phyloP scores from a whole-genome alignment of 352 stramenopile species.

The Globisporangium sylvaticum region DNA sequence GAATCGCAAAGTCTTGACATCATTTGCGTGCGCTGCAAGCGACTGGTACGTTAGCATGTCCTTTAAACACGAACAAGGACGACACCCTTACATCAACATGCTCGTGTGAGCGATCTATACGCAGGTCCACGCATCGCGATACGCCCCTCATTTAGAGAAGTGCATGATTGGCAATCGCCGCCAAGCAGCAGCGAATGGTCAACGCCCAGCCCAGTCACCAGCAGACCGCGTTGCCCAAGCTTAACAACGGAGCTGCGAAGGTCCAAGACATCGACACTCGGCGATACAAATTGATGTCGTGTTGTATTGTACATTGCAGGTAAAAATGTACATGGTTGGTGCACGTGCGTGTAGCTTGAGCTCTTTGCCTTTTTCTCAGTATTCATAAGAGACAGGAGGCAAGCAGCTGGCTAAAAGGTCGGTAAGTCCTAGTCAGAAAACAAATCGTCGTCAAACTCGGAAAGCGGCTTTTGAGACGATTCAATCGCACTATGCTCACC shows the following conservation, averaged over 20 bases:
- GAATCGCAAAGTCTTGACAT: conserved; percentile 59
- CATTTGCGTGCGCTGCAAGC: conserved; percentile 58
- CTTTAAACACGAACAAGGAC: too few species aligned
- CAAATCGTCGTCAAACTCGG: conserved; percentile 54
- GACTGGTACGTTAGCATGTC: too few species aligned
- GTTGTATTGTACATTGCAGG: conserved; percentile 3
- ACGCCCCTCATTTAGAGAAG: conserved; percentile 71
- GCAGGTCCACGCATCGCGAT: conserved; percentile 66
- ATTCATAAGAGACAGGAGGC: not conserved
- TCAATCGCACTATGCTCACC: conserved; percentile 17
- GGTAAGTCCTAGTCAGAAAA: conserved; percentile 52
- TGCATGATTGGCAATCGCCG: conserved; percentile 57
- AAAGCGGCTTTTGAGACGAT: conserved; percentile 27
- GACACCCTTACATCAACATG: too few species aligned
- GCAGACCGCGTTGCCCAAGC: not conserved
- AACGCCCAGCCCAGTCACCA: conserved; percentile 2
- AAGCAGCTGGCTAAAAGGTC: conserved; percentile 26
- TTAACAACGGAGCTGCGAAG: not conserved
- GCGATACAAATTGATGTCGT: not conserved
- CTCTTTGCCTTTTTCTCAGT: not conserved
- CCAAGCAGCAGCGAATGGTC: conserved; percentile 20
- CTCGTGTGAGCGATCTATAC: too few species aligned
- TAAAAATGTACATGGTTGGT: conserved; percentile 5
- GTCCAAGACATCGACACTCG: too few species aligned
- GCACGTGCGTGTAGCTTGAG: not conserved